Base-by-base conservation (phyloP, 345 rosid genomes). In the Ceriops tagal region DNA sequence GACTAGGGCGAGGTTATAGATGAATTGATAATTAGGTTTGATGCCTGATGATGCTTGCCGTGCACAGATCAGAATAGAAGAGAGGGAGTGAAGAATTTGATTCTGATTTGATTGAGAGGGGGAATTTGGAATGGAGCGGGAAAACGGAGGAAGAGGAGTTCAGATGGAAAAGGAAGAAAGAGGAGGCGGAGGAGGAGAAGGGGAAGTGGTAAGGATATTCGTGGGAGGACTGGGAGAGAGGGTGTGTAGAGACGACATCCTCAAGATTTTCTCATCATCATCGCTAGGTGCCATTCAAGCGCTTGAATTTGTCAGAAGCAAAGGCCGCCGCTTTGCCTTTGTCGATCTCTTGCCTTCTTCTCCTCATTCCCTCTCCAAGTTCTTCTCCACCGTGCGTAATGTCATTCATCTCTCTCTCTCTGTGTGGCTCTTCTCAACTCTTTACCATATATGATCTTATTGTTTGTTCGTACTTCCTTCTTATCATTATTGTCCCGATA, bases 241-340 rank as follows among this genome's bases (percentile, higher is more conserved):
- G 47, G 92, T 90, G 8, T 84, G 79, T 11, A 75, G 53, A 66
- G 90, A 86, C 55, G 98, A 92, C 71, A 81, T 95, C 31, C 74
- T 46, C 34, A 85, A 77, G 64, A 77, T 86, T 8, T 88, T 93
- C 71, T 84, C 86, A 49, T 66, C 87, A 2, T 61, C 86, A 43
- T 66, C 87, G 2, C 61, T 83, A 71, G 96, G 96, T 19, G 62
- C 27, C 5, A 83, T 88, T 0, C 75, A 82, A 57, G 70, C 82
- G 2, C 77, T 92, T 0, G 91, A 92, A 3, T 82, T 95, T 28
- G 71, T 90, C 22, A 81, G 93, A 71, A 85, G 88, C 59, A 95
- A 92, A 90, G 89, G 96, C 68, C 97, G 98, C 60, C 80, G 96
- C 79, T 87, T 95, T n/a, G 99, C 92, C 34, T 90, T 88, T 67